Base-by-base conservation (phyloP, 495 filamentous ascomycete genomes). In the Podospora fimiseda region DNA sequence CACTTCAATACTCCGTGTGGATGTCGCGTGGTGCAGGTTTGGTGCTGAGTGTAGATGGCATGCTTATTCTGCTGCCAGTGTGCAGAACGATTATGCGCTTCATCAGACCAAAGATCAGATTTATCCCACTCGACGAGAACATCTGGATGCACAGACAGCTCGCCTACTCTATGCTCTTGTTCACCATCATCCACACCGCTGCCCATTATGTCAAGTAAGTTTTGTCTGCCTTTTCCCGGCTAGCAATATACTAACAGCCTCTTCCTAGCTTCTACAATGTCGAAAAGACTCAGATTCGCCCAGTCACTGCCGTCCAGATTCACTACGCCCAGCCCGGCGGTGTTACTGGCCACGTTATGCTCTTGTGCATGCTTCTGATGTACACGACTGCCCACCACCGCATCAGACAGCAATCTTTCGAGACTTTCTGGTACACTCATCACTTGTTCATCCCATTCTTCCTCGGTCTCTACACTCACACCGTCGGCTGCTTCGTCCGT, bases 361-460 rank as follows among this genome's bases (percentile, higher is more conserved):
- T 97, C 4, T 76, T 97, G 8, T 99, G 93, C 78, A 97, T 99
- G 93, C 74, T 99, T 48, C 70, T 99, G 50, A 99, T 99, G 81
- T 99, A 93, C 69, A 99, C 93, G 16, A 95, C 94, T 7, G 86
- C 93, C 3, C 93, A 99, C 62, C 78, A 84, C 59, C 86, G 87
- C 58, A 97, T 99, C 60, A 87, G 93, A 46, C 89, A 97, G 65
- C 93, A 99, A 63, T 94, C 88, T 2, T 99, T 87, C 68, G 93
- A 99, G 70, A 92, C 92, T 1, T 99, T 99, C 65, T 97, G 92
- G 93, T 99, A 99, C 70, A 95, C 89, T 9, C 93, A 99, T 68
- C 94, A 99, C 58, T 80, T 99, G 9, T 96, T 96, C 65, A 86
- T 99, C 56, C 91, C 94, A 13, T 99, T 99, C 72, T 72, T 96